Evolutionary conservation across 2,329 filamentous ascomycete species (phyloP), one percentile per base, ranked within the genome.

Genomic region (Talaromyces sp.): DNA sequence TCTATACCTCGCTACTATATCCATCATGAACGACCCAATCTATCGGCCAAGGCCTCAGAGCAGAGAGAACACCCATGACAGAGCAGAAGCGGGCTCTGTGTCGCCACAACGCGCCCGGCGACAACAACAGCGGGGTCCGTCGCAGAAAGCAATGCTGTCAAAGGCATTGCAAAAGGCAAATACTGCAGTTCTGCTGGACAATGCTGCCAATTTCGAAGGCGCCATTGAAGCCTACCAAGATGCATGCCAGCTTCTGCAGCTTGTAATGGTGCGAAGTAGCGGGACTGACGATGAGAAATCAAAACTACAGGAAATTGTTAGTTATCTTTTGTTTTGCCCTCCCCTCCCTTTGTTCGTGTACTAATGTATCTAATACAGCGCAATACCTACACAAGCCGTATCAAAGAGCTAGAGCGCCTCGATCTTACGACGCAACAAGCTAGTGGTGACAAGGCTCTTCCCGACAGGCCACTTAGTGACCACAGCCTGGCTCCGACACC

Each of bases 81-180:
- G 68, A 22, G 65, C 67, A 33, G 70, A 68, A 51, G 71, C 69
- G 39, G 69, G 69, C 25, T 70, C 68, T 7, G 63, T 65, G 17
- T 68, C 66, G 13, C 65, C 62, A 27, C 57, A 63, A 67, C n/a
- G 64, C 65, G 22, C 70, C 69, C 42, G 69, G 63, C 73, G 73
- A 64, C 44, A 47, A 27, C 74, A 76, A 27, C 74, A 76, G 62
- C 75, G 77, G 64, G 76, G 75, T n/a, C 85, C 85, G 15, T 92
- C 90, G 1, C 90, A 98, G 73, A 98, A 97, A 80, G 90, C 88
- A 11, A 98, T 98, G 93, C 83, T 99, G 39, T 96, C 93, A n/a
- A 91, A 90, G 68, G 95, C 95, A 0, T 80, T 99, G 59, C 90
- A 96, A 72, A 96, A 97, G 77, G 95, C 95, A 56, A 97, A 99